Evolutionary conservation across 192 early-diverging fungal species (phyloP).

Genomic region (Coemansia sp.): DNA sequence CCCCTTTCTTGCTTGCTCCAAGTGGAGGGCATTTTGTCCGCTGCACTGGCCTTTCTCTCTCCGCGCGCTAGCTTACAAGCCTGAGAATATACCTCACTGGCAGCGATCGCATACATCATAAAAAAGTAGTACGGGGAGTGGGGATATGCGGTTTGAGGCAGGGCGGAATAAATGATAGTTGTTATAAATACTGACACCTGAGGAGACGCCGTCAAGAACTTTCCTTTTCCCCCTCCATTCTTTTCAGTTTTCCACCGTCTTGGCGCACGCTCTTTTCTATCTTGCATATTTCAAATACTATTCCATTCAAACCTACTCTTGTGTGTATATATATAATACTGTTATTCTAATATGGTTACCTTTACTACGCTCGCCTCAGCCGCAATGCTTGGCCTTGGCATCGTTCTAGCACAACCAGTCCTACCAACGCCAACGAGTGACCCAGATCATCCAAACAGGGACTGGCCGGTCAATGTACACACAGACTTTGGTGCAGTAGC

Average conservation of each 20-base stretch:
- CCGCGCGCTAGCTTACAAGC: not conserved
- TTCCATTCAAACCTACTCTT: not conserved
- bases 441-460: slow-evolving; percentile 36
- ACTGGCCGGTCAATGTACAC: slow-evolving; percentile 45
- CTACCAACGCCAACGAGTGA: not conserved
- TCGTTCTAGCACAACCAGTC: not conserved
- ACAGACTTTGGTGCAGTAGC: not conserved
- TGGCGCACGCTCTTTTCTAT: not conserved
- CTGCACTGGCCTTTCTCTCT: not conserved
- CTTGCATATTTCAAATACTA: too few species aligned
- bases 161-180: not conserved
- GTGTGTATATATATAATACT: slow-evolving; percentile 3
- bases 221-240: not conserved
- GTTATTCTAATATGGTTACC: slow-evolving; percentile 1
- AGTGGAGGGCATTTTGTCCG: not conserved
- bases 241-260: not conserved
- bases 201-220: not conserved
- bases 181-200: slow-evolving; percentile 3
- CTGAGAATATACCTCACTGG: not conserved
- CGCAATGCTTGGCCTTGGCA: not conserved
- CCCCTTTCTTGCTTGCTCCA: too few species aligned
- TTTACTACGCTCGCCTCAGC: not conserved
- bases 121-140: not conserved
- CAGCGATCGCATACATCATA: slow-evolving; percentile 5
- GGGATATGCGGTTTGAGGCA: slow-evolving; percentile 4